Base-by-base conservation (phyloP, 208 protist genomes). In the Leishmania amazonensis region DNA sequence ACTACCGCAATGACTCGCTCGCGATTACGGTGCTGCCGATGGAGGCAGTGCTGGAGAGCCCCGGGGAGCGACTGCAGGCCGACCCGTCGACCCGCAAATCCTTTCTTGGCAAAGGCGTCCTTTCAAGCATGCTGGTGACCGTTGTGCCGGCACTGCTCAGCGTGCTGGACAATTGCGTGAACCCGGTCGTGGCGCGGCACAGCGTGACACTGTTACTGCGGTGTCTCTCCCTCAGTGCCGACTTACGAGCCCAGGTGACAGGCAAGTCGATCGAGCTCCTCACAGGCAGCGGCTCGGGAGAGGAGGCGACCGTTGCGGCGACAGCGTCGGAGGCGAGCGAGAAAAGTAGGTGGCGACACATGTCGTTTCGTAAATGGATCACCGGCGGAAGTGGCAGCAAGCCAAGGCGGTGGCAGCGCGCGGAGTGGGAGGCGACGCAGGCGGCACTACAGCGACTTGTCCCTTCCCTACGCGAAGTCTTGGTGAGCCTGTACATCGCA, bases 131-230 rank as follows among this genome's bases (percentile, higher is more conserved):
- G 4, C 49, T 96, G 13, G 75, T 83, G 21, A 81, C 68, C 54
- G 90, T 88, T 71, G 38, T 95, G 51, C 94, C 94, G 24, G 80
- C 84, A 49, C 53, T 95, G 31, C 71, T 93, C 17, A 85, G 85
- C 49, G 76, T 95, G 19, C 58, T 92, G n/a, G 83, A 90, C 71
- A 85, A 86, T 72, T 92, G 89, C n/a, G 88, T 94, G 21, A 93
- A 92, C 79, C 87, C 91, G 17, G 47, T 95, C n/a, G 89, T 97
- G 28, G 88, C 88, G 28, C 90, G 94, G 31, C 91, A 97, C 85
- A 89, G 89, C 57, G 83, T 89, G 45, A 79, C 92, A 31, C 81
- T 97, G 64, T 81, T 95, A 70, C 83, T 95, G 38, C 90, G 94
- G 24, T 92, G 88, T 67, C 70, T 93, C 31, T 90, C 90, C 40